phyloP scores from a whole-genome alignment of 2,329 filamentous ascomycete genomes.

The Penicillium psychrosexuale region DNA sequence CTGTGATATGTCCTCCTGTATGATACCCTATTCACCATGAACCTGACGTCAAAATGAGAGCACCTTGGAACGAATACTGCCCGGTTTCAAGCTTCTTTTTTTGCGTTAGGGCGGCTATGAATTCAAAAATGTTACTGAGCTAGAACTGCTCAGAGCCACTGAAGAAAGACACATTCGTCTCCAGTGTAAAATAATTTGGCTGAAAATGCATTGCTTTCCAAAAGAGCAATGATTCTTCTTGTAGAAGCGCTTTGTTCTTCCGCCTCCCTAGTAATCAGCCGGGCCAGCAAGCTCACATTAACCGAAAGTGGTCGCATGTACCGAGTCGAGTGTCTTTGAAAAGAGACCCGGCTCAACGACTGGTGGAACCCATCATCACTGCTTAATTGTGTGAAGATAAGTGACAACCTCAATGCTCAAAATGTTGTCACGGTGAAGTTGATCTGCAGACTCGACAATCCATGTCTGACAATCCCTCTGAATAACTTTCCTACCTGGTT shows the following conservation, averaged over 20 bases:
- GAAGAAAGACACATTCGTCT: neutral
- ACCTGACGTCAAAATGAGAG: neutral
- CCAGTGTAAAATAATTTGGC: neutral
- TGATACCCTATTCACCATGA: neutral
- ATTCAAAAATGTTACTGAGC: neutral
- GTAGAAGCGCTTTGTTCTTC: neutral
- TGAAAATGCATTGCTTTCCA: neutral
- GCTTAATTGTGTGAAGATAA: slow-evolving; percentile 27
- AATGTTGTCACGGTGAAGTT: slow-evolving; percentile 30
- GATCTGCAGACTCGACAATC: slow-evolving; percentile 35
- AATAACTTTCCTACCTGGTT: slow-evolving; percentile 18
- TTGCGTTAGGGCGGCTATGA: slow-evolving; percentile 8
- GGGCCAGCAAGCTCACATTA: neutral
- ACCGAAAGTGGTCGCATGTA: neutral
- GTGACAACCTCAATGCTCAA: slow-evolving; percentile 19
- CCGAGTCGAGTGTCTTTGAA: neutral
- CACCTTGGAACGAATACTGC: neutral
- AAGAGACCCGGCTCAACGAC: neutral
- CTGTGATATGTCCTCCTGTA: neutral
- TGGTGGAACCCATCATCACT: slow-evolving; percentile 11
- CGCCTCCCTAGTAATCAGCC: neutral
- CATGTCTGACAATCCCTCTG: slow-evolving; percentile 39
- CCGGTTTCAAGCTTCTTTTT: neutral
- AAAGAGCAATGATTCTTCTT: neutral
- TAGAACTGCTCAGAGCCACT: accelerated